Conservation (phyloP, 169 alveolate species). For the Plasmodium chabaudi region DNA sequence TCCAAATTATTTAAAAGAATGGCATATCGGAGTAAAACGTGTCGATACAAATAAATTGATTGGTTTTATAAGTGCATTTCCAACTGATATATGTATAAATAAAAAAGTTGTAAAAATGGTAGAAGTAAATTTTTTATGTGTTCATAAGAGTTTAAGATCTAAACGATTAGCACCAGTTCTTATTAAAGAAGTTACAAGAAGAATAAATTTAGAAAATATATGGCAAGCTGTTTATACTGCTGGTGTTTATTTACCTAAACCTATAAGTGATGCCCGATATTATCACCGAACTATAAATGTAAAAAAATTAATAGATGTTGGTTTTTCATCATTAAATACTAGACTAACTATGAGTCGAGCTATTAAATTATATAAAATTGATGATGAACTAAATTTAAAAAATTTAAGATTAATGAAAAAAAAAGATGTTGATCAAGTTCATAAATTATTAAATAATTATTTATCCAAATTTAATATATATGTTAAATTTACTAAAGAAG, state of each 20-base stretch:
- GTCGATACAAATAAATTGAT: constrained; percentile 87
- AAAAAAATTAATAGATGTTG: constrained; percentile 89
- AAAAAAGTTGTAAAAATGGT: constrained; percentile 89
- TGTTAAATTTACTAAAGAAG: constrained; percentile 90
- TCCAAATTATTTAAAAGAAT: constrained; percentile 90
- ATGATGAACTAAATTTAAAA: constrained; percentile 77
- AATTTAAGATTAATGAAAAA: constrained; percentile 91
- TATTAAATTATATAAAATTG: constrained; percentile 89
- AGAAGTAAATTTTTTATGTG: constrained; percentile 98
- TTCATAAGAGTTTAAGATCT: constrained; percentile 97
- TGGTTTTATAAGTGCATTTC: constrained; percentile 97
- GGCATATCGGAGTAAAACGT: constrained; percentile 96
- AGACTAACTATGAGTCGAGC: constrained; percentile 93
- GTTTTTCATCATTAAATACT: constrained; percentile 87
- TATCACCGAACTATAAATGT: constrained; percentile 91
- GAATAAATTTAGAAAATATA: constrained; percentile 94
- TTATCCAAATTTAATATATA: constrained; percentile 86
- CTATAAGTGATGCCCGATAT: constrained; percentile 94
- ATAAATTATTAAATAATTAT: constrained; percentile 83
- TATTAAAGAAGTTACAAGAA: constrained; percentile 97
- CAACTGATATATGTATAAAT: constrained; percentile 89
- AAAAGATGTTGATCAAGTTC: constrained; percentile 90
- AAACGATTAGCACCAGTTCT: constrained; percentile 95
- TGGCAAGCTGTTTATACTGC: constrained; percentile 99
- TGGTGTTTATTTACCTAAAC: constrained; percentile 96